These are phyloP conservation scores for Leccinellum rugosiceps DNA, from an alignment of 768 basidiomycete species.

Conservation along the genomic window DNA sequence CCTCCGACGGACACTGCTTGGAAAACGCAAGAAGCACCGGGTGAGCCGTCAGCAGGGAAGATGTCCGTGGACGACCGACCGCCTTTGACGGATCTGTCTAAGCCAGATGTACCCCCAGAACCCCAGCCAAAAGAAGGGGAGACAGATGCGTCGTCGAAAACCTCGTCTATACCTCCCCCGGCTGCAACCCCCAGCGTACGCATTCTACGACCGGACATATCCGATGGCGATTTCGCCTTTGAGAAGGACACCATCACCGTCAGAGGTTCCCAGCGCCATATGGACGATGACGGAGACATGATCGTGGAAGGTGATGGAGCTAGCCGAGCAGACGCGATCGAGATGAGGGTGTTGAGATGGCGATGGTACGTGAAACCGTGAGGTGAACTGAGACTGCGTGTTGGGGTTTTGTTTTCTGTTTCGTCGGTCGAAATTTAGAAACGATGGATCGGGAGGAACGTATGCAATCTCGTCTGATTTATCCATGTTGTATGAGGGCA, in stretches of 20 bases:
- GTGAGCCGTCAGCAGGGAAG: background rate
- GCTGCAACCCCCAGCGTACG: background rate
- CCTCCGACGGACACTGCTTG: background rate
- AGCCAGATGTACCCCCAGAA: background rate
- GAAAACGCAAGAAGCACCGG: conserved; percentile 3
- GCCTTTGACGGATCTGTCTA: conserved; percentile 2
- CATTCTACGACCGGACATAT: conserved; percentile 18
- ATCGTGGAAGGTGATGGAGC: conserved; percentile 7
- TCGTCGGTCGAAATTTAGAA: too few species aligned
- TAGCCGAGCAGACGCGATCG: conserved; percentile 5
- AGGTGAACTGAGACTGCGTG: background rate
- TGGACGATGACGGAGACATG: conserved; percentile 14
- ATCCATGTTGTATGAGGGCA: conserved; percentile 14
- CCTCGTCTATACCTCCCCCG: background rate
- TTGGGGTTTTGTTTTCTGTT: background rate
- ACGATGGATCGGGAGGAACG: background rate
- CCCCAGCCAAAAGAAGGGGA: background rate
- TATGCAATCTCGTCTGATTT: conserved; percentile 10
- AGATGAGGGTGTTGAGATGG: conserved; percentile 29
- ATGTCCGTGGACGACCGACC: background rate
- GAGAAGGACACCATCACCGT: conserved; percentile 19
- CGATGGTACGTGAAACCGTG: conserved; percentile 17
- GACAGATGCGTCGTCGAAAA: background rate
- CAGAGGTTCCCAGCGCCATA: background rate
- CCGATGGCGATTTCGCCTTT: conserved; percentile 21